These are phyloP conservation scores for Podospora tetraspora DNA, from an alignment of 495 filamentous ascomycete genomes.

Conservation along the genomic window DNA sequence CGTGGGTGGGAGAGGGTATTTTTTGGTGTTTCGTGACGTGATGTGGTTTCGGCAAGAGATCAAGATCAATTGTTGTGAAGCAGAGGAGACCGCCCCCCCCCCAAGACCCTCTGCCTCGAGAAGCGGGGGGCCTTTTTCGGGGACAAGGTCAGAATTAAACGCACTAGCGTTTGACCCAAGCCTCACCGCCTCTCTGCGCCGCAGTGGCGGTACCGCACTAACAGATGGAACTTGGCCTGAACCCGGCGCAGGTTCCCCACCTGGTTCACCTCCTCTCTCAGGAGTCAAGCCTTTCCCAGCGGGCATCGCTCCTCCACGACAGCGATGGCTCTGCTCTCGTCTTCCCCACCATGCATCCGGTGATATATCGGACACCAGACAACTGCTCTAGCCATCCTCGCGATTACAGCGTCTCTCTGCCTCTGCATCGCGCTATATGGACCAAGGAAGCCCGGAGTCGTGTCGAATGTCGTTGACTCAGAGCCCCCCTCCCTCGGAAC, in stretches of 20 bases:
- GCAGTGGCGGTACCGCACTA: slow-evolving; percentile 19
- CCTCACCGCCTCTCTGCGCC: slow-evolving; percentile 12
- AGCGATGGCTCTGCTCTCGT: not conserved
- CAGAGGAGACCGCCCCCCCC: slow-evolving; percentile 22
- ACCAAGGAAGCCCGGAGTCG: slow-evolving; percentile 2
- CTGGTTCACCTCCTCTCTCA: not conserved
- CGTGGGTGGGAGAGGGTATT: slow-evolving; percentile 19
- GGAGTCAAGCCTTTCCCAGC: not conserved
- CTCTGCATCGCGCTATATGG: not conserved
- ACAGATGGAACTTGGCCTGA: slow-evolving; percentile 16
- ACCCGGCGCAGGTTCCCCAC: not conserved
- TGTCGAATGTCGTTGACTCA: slow-evolving; percentile 8
- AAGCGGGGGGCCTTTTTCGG: slow-evolving; percentile 22
- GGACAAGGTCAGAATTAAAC: slow-evolving; percentile 20
- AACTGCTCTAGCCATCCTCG: not conserved
- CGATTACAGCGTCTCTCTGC: not conserved
- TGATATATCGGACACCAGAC: not conserved
- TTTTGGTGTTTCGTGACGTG: slow-evolving; percentile 33
- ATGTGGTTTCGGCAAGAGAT: slow-evolving; percentile 22
- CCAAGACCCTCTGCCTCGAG: slow-evolving; percentile 17
- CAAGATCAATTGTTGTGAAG: slow-evolving; percentile 24
- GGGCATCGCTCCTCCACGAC: not conserved
- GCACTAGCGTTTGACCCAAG: slow-evolving; percentile 23
- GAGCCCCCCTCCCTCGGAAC: slow-evolving; percentile 5
- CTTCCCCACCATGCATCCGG: not conserved